Base-by-base conservation (phyloP, 2,329 filamentous ascomycete species). In the Zelopaecilomyces penicillatus region DNA sequence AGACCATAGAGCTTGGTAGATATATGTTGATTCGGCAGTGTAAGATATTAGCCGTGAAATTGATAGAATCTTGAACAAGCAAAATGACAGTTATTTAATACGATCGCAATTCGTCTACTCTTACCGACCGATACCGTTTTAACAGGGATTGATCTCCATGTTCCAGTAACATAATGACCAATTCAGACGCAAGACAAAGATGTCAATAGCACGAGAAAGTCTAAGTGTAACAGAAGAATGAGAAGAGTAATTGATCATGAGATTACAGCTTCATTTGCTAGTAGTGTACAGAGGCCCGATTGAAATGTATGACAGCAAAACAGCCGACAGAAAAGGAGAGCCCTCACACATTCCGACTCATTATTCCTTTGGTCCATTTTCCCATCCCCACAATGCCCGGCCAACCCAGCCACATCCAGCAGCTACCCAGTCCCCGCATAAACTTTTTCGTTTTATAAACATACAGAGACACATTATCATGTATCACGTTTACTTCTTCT, bases 401-500 rank as follows among this genome's bases (percentile, higher is more conserved):
- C 48, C 32, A 50, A 47, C 39, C 45, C 44, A 45, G 44, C 45
- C 42, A 37, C 36, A 40, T 46, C 40, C 19, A 44, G 42, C 45
- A 45, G 45, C 44, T 37, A 46, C 44, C 46, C 44, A 47, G 44
- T 44, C 40, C 30, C 37, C 30, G 37, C 27, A 10, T 43, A 19
- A 19, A 30, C 11, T 11, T 34, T 26, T 44, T 44, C 46, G 37
- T 8, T 37, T 33, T 31, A 28, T 37, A 32, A 41, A 37, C 43
- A 37, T 45, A 32, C 27, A 26, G 38, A 40, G 30, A 44, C 37
- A 42, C 43, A 41, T 44, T 19, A 37, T 26, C 33, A 33, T 9
- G 34, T 34, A 41, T 8, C 32, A 39, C 28, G 37, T 30, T 30
- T 30, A 30, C 37, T 80, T 81, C 50, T 67, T 52, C 53, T 72